phyloP scores from a whole-genome alignment of 495 filamentous ascomycete genomes.

The Talaromyces adpressus region DNA sequence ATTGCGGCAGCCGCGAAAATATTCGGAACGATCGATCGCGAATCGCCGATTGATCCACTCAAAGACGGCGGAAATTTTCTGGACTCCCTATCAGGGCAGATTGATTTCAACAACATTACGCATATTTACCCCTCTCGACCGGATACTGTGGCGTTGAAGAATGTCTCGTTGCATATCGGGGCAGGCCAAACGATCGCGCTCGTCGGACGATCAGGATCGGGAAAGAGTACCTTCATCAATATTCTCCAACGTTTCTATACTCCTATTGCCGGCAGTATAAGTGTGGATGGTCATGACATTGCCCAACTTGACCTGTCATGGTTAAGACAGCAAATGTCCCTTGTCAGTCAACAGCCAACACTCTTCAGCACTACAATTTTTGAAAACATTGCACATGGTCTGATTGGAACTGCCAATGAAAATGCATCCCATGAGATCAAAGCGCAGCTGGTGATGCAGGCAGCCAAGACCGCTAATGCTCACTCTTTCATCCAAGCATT shows the following conservation, averaged over 20 bases:
- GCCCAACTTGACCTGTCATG: constrained; percentile 25
- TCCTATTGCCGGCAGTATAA: constrained; percentile 42
- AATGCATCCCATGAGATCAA: constrained; percentile 35
- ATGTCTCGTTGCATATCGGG: constrained; percentile 37
- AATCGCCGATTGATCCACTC: constrained; percentile 26
- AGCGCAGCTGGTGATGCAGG: constrained; percentile 33
- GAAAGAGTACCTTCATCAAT: constrained; percentile 64
- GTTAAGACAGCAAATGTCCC: constrained; percentile 47
- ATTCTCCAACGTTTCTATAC: constrained; percentile 61
- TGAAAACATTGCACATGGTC: constrained; percentile 53
- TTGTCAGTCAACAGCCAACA: constrained; percentile 57
- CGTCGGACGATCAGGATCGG: constrained; percentile 64
- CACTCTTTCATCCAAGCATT: constrained; percentile 19
- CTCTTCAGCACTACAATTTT: constrained; percentile 55
- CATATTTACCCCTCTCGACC: constrained; percentile 54
- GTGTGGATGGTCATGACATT: constrained; percentile 45
- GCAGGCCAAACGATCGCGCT: constrained; percentile 62
- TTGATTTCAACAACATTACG: constrained; percentile 50
- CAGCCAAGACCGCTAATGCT: constrained; percentile 43
- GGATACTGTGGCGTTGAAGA: constrained; percentile 28
- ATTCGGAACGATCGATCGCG: constrained; percentile 28
- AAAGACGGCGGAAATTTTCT: constrained; percentile 18
- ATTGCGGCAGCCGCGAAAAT: constrained; percentile 28
- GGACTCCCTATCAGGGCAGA: constrained; percentile 22
- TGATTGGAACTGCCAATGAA: constrained; percentile 55